phyloP scores from a whole-genome alignment of 257 asterid genomes.

The Salvia hispanica region DNA sequence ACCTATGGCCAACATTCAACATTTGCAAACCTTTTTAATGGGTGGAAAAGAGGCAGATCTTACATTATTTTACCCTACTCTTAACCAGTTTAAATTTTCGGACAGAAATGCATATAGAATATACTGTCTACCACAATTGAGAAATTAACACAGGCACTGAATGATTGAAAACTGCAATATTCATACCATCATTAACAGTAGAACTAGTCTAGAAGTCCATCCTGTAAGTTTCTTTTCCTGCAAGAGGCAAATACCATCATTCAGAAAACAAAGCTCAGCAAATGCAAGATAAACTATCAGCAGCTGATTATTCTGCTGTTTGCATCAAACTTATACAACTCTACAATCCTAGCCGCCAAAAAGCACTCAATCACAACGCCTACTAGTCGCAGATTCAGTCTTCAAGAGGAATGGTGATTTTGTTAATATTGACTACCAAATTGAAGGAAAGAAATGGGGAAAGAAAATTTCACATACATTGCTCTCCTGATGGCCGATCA shows the following conservation, averaged over 20 bases:
- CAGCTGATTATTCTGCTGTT: neutral
- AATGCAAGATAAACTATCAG: constrained; percentile 10
- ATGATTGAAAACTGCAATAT: constrained; percentile 6
- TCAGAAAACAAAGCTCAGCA: constrained; percentile 28
- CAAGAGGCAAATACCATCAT: constrained; percentile 32
- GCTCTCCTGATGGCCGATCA: constrained; percentile 12
- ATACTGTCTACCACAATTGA: neutral
- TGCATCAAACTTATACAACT: neutral
- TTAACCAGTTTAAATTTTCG: neutral
- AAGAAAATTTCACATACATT: constrained; percentile 2
- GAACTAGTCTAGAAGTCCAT: constrained; percentile 39
- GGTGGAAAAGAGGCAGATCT: neutral
- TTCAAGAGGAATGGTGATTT: neutral
- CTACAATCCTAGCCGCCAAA: neutral
- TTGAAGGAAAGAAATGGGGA: neutral
- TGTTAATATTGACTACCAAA: neutral
- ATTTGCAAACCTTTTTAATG: neutral
- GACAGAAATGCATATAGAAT: constrained; percentile 7
- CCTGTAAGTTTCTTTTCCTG: constrained; percentile 40
- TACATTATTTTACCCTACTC: neutral
- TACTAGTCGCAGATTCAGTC: constrained; percentile 1
- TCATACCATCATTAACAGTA: constrained; percentile 42
- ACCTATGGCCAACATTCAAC: neutral
- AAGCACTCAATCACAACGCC: neutral
- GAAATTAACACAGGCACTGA: constrained; percentile 9